Base-by-base conservation (phyloP, 192 early-diverging fungal genomes). In the Backusella sp. region DNA sequence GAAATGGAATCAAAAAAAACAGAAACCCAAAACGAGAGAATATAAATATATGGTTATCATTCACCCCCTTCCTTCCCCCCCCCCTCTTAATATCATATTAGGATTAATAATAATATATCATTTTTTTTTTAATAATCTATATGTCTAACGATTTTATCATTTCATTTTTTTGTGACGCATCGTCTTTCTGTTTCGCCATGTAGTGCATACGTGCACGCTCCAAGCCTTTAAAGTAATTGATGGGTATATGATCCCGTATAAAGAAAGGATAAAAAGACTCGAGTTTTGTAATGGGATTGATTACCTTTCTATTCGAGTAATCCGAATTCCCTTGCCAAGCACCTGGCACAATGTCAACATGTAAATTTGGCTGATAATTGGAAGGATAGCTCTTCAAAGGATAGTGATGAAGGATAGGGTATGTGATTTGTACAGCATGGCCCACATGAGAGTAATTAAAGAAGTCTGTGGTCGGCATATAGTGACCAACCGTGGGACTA, bases 391-490 rank as follows among this genome's bases (percentile, higher is more conserved):
- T 49, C 19, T 49, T 70, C 6, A 70, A 21, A n/a, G 77, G 77
- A 32, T 70, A 72, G 2, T 36, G 19, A 21, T 68, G 52, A 34
- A 70, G 42, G 1, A 41, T 37, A 5, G 17, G 6, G 8, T 68
- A 36, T 12, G 66, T 72, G 2, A 82, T 69, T 19, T 73, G 53
- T 17, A 82, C 56, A 3, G 73, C 77, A n/a, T 78, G 74, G 0
- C 81, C 81, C 19, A 82, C 67, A 66, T 82, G 81, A 2, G 75
- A 67, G 36, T 78, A 82, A 52, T 82, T 82, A 49, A 82, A 82
- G 35, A 82, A 75, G 39, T 77, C 77, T 6, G 65, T 73, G 0
- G 39, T 46, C 1, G 41, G 26, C n/a, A 77, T 37, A 28, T 73
- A 79, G 34, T 72, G 69, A 8, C 73, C 62, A 56, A 84, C 46